Conservation (phyloP, 2,329 filamentous ascomycete genomes). For the Aschersonia sp. region DNA sequence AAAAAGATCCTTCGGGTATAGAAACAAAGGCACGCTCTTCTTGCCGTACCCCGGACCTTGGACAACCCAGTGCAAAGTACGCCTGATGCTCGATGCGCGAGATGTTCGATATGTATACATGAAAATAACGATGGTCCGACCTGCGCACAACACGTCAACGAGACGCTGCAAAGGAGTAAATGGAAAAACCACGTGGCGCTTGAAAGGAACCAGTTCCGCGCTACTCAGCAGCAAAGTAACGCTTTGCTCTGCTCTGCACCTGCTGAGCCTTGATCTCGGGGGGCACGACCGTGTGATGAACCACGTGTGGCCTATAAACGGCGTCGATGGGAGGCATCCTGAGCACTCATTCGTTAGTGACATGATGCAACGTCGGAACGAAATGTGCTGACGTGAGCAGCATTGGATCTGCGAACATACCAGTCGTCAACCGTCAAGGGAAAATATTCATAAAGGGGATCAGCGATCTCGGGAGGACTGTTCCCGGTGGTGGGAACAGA, state of each 20-base stretch:
- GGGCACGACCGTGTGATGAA: constrained; percentile 70
- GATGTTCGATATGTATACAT: background rate
- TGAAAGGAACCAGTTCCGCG: background rate
- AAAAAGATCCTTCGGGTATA: constrained; percentile 3
- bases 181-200: background rate
- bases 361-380: too few relatives aligned
- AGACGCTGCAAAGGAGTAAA: background rate
- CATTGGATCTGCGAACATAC: too few relatives aligned
- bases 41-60: background rate
- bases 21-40: constrained; percentile 3
- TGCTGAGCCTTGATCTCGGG: constrained; percentile 57
- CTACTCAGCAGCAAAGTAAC: constrained; percentile 57
- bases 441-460: constrained; percentile 89
- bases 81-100: background rate
- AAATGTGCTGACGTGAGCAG: too few relatives aligned
- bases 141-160: background rate
- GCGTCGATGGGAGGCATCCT: constrained; percentile 81
- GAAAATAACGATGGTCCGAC: too few relatives aligned
- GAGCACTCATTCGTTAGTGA: background rate
- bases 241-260: constrained; percentile 50
- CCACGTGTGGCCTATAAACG: constrained; percentile 81
- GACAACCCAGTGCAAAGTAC: background rate
- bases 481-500: constrained; percentile 27
- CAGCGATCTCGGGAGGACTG: constrained; percentile 61
- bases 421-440: constrained; percentile 83